Base-by-base conservation (phyloP, 129 eudicot genomes). In the Artemisia tridentata region DNA sequence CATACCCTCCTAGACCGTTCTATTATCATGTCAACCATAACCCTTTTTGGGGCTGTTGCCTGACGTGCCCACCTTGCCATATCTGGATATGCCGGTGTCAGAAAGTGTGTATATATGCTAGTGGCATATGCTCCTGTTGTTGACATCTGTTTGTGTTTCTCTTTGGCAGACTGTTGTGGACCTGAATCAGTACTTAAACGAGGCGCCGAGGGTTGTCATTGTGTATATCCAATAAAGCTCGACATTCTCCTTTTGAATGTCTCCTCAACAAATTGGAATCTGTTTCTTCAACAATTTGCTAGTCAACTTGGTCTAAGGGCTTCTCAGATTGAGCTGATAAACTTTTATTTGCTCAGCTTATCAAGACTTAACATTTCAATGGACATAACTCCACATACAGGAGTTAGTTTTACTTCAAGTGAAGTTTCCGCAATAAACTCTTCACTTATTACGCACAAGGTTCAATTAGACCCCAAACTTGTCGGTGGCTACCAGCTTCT, bases 341-440 rank as follows among this genome's bases (percentile, higher is more conserved):
- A 93, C 82, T 93, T 93, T 67, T 90, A 93, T 72, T 66, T 86
- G 60, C 84, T 90, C 43, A 70, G 85, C 47, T 78, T 83, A 63
- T 83, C 90, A n/a, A 87, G 90, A 59, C 95, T 90, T 71, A 93
- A 93, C 77, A 93, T 93, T 52, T 93, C 98, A 51, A 84, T 93
- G 91, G 97, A 90, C 53, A 76, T 93, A 67, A 86, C 92, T 72
- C 98, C 98, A 52, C 85, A 80, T 63, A 82, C 78, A 10, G 96
- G 96, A 64, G 75, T 80, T 70, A 80, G 96, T 80, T 93, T 93
- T 81, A 79, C 87, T 53, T 79, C 87, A 61, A 73, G 58, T 59
- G 92, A 86, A 76, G 92, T 83, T 72, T 84, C 92, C 67, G 77
- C 49, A 63, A 82, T 93, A 78, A 89, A 93, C 77, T 83, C 92